Conservation (phyloP, 257 asterid species). For the Primulina eburnea region DNA sequence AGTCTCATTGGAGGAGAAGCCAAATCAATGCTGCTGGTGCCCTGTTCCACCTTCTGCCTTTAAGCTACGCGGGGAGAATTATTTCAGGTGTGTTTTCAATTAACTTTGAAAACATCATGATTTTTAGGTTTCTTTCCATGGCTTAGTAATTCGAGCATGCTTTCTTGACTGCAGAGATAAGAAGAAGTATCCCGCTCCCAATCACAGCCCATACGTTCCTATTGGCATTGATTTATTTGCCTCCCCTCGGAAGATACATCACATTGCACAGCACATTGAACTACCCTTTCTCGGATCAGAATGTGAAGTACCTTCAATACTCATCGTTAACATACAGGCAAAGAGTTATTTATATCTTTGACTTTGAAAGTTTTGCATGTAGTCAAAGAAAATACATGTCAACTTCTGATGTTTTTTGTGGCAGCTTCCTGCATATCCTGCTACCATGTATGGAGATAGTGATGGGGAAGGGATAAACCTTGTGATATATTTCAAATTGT, state of each 20-base stretch:
- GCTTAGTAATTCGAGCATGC: neutral
- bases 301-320: conserved; percentile 58
- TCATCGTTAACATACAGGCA: conserved; percentile 82
- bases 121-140: neutral
- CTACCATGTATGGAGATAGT: conserved; percentile 70
- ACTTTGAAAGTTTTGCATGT: neutral
- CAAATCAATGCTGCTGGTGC: conserved; percentile 56
- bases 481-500: conserved; percentile 65
- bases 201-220: conserved; percentile 64
- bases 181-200: conserved; percentile 68
- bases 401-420: conserved; percentile 20
- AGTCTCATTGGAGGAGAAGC: conserved; percentile 39
- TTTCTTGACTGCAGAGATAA: conserved; percentile 55
- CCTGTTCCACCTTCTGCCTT: conserved; percentile 63
- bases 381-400: neutral
- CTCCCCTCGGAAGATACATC: conserved; percentile 61
- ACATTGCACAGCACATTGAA: conserved; percentile 70
- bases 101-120: neutral
- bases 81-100: conserved; percentile 55
- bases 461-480: conserved; percentile 94
- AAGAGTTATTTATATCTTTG: neutral
- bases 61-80: conserved; percentile 70
- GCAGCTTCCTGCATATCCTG: conserved; percentile 86
- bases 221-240: conserved; percentile 75
- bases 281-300: conserved; percentile 52